Conservation (phyloP, 2,329 filamentous ascomycete genomes). For the Epichloe gansuensis region DNA sequence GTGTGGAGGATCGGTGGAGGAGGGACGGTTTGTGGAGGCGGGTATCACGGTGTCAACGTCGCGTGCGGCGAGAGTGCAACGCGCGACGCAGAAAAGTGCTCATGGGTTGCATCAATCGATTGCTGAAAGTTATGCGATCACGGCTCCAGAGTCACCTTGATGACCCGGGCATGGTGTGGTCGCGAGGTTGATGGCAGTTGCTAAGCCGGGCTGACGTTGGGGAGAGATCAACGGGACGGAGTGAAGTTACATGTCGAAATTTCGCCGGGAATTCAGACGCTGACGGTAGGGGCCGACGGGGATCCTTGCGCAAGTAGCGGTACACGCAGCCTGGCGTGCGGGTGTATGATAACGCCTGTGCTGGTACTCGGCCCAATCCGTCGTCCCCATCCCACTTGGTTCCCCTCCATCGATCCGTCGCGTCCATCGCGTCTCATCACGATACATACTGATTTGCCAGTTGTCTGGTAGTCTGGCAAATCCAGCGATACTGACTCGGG, state of each 20-base stretch:
- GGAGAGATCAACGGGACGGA: conserved; percentile 18
- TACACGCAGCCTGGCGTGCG: background rate
- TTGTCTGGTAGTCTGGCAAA: no score
- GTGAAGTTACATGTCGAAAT: conserved; percentile 18
- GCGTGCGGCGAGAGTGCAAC: conserved; percentile 34
- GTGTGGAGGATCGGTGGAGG: conserved; percentile 16
- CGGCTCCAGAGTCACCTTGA: conserved; percentile 26
- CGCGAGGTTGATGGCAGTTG: conserved; percentile 26
- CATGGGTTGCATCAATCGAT: conserved; percentile 31
- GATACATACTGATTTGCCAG: background rate
- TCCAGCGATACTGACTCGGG: no score
- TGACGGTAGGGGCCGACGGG: background rate
- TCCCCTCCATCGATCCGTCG: conserved; percentile 8
- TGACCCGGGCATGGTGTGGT: conserved; percentile 30
- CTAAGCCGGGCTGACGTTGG: conserved; percentile 12
- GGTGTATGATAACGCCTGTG: conserved; percentile 1
- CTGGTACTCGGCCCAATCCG: conserved; percentile 10
- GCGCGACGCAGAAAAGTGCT: conserved; percentile 29
- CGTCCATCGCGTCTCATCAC: conserved; percentile 16
- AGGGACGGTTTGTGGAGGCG: conserved; percentile 12
- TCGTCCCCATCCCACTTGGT: conserved; percentile 8
- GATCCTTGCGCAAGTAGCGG: background rate
- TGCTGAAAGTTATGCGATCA: conserved; percentile 29
- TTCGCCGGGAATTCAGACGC: conserved; percentile 16
- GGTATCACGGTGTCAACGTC: conserved; percentile 18